Evolutionary conservation across 495 filamentous ascomycete genomes (phyloP).

Genomic region (Podospora tetraspora): DNA sequence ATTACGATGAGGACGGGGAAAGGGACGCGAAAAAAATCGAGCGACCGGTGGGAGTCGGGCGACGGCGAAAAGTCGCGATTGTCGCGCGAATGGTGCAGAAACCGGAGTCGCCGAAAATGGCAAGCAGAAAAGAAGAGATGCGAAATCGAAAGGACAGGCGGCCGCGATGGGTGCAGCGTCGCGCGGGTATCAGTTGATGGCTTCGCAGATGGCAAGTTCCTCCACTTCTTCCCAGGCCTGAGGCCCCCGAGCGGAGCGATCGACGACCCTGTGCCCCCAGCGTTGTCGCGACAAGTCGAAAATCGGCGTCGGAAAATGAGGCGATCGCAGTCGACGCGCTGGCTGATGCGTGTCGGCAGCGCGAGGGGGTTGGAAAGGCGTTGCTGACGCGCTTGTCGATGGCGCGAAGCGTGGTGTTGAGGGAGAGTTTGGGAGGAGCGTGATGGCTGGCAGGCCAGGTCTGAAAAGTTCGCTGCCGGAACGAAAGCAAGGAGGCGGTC

Average conservation of each 20-base stretch:
- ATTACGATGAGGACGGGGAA: not conserved
- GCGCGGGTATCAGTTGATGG: slow-evolving; percentile 24
- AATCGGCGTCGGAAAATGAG: slow-evolving; percentile 13
- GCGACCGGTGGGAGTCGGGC: slow-evolving; percentile 9
- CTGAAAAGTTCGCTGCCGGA: slow-evolving; percentile 33
- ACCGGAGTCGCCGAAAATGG: slow-evolving; percentile 7
- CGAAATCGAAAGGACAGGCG: slow-evolving; percentile 7
- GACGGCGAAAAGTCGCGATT: slow-evolving; percentile 18
- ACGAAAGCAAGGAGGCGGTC: slow-evolving; percentile 1
- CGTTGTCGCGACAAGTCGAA: slow-evolving; percentile 20
- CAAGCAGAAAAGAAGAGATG: slow-evolving; percentile 10
- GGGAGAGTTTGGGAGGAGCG: slow-evolving; percentile 30
- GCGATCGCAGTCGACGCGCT: slow-evolving; percentile 23
- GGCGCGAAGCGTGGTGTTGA: slow-evolving; percentile 22
- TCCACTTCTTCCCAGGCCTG: slow-evolving; percentile 36
- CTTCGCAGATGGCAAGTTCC: slow-evolving; percentile 11
- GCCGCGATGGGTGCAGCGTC: slow-evolving; percentile 22
- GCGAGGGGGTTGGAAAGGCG: slow-evolving; percentile 26
- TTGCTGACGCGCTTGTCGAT: slow-evolving; percentile 38
- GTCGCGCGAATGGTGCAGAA: slow-evolving; percentile 17
- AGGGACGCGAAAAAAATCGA: slow-evolving; percentile 9
- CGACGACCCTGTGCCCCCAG: slow-evolving; percentile 23
- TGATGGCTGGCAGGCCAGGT: slow-evolving; percentile 20
- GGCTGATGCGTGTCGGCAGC: slow-evolving; percentile 23
- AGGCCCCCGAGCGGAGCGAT: slow-evolving; percentile 33